Evolutionary conservation across 2,329 filamentous ascomycete genomes (phyloP), one percentile per base, ranked within the genome.

Genomic region (Verticillium dahliae): DNA sequence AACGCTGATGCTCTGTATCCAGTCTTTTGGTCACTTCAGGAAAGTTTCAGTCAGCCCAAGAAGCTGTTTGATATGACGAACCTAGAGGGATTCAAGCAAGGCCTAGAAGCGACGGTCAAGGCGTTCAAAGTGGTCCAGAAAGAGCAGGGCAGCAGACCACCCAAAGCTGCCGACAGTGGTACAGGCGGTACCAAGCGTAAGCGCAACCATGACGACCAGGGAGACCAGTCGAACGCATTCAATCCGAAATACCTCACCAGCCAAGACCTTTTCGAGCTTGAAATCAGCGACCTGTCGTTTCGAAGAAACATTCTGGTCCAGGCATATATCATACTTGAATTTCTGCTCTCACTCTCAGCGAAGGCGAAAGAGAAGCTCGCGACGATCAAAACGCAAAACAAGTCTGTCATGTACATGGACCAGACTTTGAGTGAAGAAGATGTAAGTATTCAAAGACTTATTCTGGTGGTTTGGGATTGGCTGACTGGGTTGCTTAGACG

Each of bases 221-320:
- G 62, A 45, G 87, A 89, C 63, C 78, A 88, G 58, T 82, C 87
- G 31, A 89, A 86, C 70, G 88, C 85, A 31, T 98, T 97, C 77
- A 99, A 99, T 69, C 94, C 96, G 1, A 99, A 98, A 72, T 99
- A 99, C 72, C 83, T 99, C 18, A 99, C 95, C n/a, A 98, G 93
- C 73, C 85, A 90, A 66, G 96, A 99, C 72, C 81, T 99, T 1
- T 99, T 99, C 74, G 92, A 96, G 69, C 85, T 99, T 56, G 95
- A 99, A 90, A 89, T 98, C 65, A 93, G 92, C 73, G 95, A 99
- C 75, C 83, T 97, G 50, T 94, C 94, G 6, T 98, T 99, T 73
- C 86, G 96, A 68, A 85, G 96, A 62, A 92, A 99, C 73, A 91
- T 99, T 60, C 84, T 99, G 41, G 94, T 99, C 2, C 95, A 99